Conservation (phyloP, 2,329 filamentous ascomycete species). For the Fusarium dimerum region DNA sequence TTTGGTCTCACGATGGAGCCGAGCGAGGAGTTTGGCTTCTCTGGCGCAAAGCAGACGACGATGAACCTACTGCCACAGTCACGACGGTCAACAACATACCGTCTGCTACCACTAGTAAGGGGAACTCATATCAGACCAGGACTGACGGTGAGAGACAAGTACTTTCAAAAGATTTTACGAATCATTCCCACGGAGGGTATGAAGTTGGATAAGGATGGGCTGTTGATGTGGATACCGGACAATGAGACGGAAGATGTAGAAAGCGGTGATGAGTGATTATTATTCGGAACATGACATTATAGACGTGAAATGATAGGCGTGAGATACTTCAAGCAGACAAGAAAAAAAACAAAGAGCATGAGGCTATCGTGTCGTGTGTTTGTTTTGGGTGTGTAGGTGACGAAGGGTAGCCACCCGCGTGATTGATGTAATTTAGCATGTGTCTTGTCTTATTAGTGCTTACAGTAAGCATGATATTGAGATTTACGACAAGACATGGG, state of each 20-base stretch:
- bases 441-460: too few relatives aligned
- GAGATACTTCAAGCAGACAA: too few relatives aligned
- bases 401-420: too few relatives aligned
- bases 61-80: conserved; percentile 83
- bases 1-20: conserved; percentile 93
- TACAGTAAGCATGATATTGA: too few relatives aligned
- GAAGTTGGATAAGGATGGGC: conserved; percentile 63
- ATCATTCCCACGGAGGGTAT: conserved; percentile 78
- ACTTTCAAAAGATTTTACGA: conserved; percentile 87
- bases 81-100: conserved; percentile 71
- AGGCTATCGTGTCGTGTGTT: too few relatives aligned
- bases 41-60: conserved; percentile 78
- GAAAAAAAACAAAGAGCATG: too few relatives aligned
- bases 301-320: conserved; percentile 7
- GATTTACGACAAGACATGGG: too few relatives aligned
- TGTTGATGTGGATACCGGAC: conserved; percentile 61
- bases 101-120: conserved; percentile 66
- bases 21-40: conserved; percentile 90
- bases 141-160: conserved; percentile 80
- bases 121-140: conserved; percentile 72
- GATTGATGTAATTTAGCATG: too few relatives aligned
- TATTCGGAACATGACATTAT: too few relatives aligned
- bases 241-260: conserved; percentile 25
- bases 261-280: conserved; percentile 2
- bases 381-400: too few relatives aligned